A percentile compares a stretch with the other conserved stretches of the same genome.
Conservation (phyloP, 192 early-diverging fungal genomes). For the Dissophora globulifera region DNA sequence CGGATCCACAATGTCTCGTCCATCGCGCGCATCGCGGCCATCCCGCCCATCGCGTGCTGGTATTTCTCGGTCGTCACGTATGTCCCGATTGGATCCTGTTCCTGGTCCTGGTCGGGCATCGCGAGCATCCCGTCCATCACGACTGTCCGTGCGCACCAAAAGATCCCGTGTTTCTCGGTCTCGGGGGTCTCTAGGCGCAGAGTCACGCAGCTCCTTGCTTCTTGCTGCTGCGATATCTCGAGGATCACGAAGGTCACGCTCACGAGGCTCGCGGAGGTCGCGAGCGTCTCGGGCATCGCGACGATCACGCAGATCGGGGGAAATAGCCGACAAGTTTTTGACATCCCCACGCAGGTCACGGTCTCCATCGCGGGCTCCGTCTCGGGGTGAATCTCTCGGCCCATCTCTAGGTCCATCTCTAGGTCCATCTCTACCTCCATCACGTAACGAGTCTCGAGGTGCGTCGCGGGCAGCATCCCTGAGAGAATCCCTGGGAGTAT, state of each 20-base stretch:
- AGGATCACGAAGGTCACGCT: conserved; percentile 22
- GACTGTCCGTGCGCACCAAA: background rate
- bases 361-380: background rate
- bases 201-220: conserved; percentile 39
- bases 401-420: conserved; percentile 8
- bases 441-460: conserved; percentile 5
- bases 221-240: conserved; percentile 19
- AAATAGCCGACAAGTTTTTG: background rate
- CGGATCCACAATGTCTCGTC: conserved; percentile 8
- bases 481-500: background rate
- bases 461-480: background rate
- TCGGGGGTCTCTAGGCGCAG: conserved; percentile 37
- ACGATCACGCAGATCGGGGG: conserved; percentile 8
- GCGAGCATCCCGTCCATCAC: conserved; percentile 12
- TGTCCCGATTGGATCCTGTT: conserved; percentile 3
- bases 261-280: conserved; percentile 13
- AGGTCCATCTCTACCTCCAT: background rate
- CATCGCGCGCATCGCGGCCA: background rate
- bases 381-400: conserved; percentile 3
- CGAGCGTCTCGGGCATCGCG: conserved; percentile 24
- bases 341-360: conserved; percentile 11
- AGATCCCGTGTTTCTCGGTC: conserved; percentile 20
- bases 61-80: background rate
- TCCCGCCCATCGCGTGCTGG: background rate
- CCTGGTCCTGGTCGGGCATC: background rate